Base-by-base conservation (phyloP, 352 stramenopile species). In the Pythium angustatum region DNA sequence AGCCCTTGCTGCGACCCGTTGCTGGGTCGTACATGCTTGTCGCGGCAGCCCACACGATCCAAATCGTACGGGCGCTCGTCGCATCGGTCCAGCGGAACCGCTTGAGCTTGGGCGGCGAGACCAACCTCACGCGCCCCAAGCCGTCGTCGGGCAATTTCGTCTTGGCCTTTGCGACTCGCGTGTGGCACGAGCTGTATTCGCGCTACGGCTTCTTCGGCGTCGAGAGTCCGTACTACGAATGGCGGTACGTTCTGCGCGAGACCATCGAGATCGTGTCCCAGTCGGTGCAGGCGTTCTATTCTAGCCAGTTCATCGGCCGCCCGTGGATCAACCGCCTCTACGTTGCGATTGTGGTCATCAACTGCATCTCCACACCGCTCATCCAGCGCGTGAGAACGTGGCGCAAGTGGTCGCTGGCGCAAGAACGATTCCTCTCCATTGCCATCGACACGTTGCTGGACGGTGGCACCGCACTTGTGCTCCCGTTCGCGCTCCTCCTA, bases 141-240 rank as follows among this genome's bases (percentile, higher is more conserved):
- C 21, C 21, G 19, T 24, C 28, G 22, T 30, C 53, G 3, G n/a
- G 28, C 11, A 40, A 40, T 5, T 26, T 15, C 5, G 44, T 28
- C 24, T 24, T 40, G 6, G 26, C 21, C 5, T 24, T 60, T 9
- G 22, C 19, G 11, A 45, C 10, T 6, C 40, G 21, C 17, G 24
- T 48, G 6, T 72, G 58, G 47, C 4, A 7, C 1, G 33, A 43
- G 30, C 40, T 76, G 8, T 76, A 73, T n/a, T 26, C 57, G 17
- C 53, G 64, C 1, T 54, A 54, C 14, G 64, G 58, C 0, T 60
- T 78, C 30, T 72, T 78, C 17, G 69, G 68, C 6, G 53, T 79
- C n/a, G 66, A 77, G 14, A 79, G 58, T 58, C 57, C 71, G 17
- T 57, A 63, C 31, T 81, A 68, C 43, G 44, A 68, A 22, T 40